Base-by-base conservation (phyloP, 345 rosid genomes). In the Ceriops decandra region DNA sequence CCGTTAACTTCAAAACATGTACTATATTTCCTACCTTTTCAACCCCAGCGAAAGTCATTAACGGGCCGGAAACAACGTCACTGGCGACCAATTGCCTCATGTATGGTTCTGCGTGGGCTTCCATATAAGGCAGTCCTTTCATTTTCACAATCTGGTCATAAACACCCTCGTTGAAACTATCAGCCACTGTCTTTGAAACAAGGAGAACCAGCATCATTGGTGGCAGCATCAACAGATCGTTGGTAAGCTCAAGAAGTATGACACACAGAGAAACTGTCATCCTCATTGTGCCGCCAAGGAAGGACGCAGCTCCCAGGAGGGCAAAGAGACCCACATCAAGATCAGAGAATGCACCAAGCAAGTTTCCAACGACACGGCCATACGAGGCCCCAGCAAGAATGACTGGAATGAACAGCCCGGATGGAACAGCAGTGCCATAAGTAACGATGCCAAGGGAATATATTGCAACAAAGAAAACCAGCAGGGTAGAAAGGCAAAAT, bases 261-360 rank as follows among this genome's bases (percentile, higher is more conserved):
- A 93, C 86, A 63, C 97, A 90, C 1, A 93, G 79, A 56, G 98
- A 93, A 59, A 93, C 98, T 0, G 97, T 93, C 98, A 90, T 93
- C 66, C 98, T 88, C 98, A 93, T 93, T 30, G 98, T 90, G 69
- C 97, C 98, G 51, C 98, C 98, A 4, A 93, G 93, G 81, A 90
- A 93, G 7, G 98, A 87, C 63, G 98, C 97, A 68, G 98, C 96
- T 72, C 97, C 98, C 42, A 93, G 93, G 51, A 93, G 87, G n/a
- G 98, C 90, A 76, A 89, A 87, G 72, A 84, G 88, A 68, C 96
- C 96, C 0, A 63, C 78, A 31, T 93, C 98, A 9, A 93, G 97
- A 71, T 68, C 69, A 27, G 96, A 79, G 54, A 90, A 31, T 4
- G 87, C 70, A 53, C 82, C 86, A 0, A 90, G 84, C 28, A 93